A percentile compares a stretch with the other conserved stretches of the same genome.
Conservation (phyloP, 2,329 filamentous ascomycete genomes). For the Fusarium scirpi region DNA sequence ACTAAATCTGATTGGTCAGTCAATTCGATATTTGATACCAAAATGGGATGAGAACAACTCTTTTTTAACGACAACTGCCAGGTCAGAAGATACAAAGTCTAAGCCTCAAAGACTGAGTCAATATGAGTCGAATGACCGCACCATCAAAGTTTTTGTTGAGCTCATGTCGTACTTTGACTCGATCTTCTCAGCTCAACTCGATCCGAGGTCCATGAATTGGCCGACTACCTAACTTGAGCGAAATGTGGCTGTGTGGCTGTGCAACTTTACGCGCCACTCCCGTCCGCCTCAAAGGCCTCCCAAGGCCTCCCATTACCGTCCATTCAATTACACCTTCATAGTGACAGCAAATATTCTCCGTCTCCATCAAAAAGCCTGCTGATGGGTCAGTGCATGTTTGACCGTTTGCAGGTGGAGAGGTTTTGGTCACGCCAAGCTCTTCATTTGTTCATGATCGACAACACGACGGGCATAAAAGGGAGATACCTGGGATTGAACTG, state of each 20-base stretch:
- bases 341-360: neutral
- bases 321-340: neutral
- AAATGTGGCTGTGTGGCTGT: slow-evolving; percentile 4
- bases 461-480: slow-evolving; percentile 21
- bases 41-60: slow-evolving; percentile 24
- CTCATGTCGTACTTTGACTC: neutral
- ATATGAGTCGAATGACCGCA: neutral
- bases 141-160: neutral
- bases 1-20: slow-evolving; percentile 26
- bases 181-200: neutral
- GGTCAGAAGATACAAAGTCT: neutral
- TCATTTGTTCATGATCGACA: slow-evolving; percentile 27
- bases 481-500: slow-evolving; percentile 1
- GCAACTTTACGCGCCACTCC: neutral
- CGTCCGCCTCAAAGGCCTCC: neutral
- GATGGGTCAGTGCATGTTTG: neutral
- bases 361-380: neutral
- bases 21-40: slow-evolving; percentile 20
- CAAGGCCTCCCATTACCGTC: slow-evolving; percentile 18
- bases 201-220: neutral
- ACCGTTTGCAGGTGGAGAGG: neutral
- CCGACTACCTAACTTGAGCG: neutral
- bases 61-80: slow-evolving; percentile 32
- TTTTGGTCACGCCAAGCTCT: slow-evolving; percentile 29
- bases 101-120: neutral